Conservation (phyloP, 441 rosid genomes). For the Corymbia calophylla region DNA sequence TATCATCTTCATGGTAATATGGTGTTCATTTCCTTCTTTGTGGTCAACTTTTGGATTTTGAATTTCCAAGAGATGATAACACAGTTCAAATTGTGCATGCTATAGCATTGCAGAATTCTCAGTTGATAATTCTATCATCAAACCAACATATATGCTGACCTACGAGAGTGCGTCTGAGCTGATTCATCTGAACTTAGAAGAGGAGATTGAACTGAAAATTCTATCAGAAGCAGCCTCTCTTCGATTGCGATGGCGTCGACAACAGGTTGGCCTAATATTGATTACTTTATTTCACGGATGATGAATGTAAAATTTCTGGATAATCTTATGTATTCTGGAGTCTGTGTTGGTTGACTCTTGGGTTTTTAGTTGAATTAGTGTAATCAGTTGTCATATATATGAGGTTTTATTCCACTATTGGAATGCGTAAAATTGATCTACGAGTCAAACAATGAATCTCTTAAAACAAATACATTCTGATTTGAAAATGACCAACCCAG, state of each 20-base stretch:
- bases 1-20: background rate
- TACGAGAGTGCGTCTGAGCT: slow-evolving; percentile 94
- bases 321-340: background rate
- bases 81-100: slow-evolving; percentile 2
- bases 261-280: slow-evolving; percentile 54
- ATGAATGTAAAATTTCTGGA: background rate
- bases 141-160: slow-evolving; percentile 96
- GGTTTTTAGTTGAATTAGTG: background rate
- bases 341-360: background rate
- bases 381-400: background rate
- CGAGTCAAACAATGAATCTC: background rate
- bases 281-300: background rate
- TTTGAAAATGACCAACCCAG: background rate
- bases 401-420: background rate
- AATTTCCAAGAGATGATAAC: background rate
- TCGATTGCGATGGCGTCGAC: slow-evolving; percentile 76
- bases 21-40: background rate
- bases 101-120: slow-evolving; percentile 84
- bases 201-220: slow-evolving; percentile 70
- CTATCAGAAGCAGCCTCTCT: slow-evolving; percentile 78
- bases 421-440: background rate
- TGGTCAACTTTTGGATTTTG: background rate
- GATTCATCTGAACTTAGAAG: slow-evolving; percentile 79
- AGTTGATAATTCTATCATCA: slow-evolving; percentile 67
- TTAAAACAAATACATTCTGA: background rate